Evolutionary conservation across 129 eudicot genomes (phyloP).

Genomic region (Smallanthus sonchifolius): DNA sequence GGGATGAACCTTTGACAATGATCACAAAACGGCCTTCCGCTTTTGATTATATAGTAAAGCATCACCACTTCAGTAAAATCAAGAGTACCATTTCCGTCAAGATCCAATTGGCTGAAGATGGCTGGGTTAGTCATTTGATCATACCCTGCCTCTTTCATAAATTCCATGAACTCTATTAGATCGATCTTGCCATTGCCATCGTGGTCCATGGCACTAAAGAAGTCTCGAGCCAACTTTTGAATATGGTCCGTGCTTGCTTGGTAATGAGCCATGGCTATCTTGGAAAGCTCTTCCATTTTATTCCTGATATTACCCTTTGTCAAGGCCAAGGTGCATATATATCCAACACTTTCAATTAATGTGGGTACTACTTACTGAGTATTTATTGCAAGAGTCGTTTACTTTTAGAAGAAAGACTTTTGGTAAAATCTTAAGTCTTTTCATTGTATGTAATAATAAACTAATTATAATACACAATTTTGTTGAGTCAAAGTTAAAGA

Average conservation of each 20-base stretch:
- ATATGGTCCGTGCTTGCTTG: constrained; percentile 18
- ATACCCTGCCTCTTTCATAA: constrained; percentile 40
- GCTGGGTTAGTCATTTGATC: neutral
- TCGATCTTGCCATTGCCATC: constrained; percentile 37
- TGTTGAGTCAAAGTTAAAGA: no score
- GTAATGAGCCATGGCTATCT: constrained; percentile 43
- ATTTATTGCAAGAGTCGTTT: no score
- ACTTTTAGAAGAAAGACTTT: no score
- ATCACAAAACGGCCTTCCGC: constrained; percentile 53
- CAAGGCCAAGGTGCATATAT: no score
- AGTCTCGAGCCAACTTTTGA: constrained; percentile 29
- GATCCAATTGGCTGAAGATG: constrained; percentile 40
- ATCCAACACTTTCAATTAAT: no score
- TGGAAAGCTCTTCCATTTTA: constrained; percentile 13
- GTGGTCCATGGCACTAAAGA: constrained; percentile 43
- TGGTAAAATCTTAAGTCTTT: no score
- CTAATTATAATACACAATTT: no score
- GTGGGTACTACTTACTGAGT: no score
- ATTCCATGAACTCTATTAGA: constrained; percentile 33
- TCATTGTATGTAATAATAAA: no score
- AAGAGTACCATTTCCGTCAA: constrained; percentile 28
- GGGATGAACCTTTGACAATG: constrained; percentile 32
- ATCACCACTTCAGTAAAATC: constrained; percentile 51
- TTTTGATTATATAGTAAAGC: constrained; percentile 45
- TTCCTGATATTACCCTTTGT: no score